Percentiles rank a stretch among this genome's conserved stretches.
These are phyloP conservation scores for Eimeria brunetti DNA, from an alignment of 169 alveolate species.

Conservation along the genomic window DNA sequence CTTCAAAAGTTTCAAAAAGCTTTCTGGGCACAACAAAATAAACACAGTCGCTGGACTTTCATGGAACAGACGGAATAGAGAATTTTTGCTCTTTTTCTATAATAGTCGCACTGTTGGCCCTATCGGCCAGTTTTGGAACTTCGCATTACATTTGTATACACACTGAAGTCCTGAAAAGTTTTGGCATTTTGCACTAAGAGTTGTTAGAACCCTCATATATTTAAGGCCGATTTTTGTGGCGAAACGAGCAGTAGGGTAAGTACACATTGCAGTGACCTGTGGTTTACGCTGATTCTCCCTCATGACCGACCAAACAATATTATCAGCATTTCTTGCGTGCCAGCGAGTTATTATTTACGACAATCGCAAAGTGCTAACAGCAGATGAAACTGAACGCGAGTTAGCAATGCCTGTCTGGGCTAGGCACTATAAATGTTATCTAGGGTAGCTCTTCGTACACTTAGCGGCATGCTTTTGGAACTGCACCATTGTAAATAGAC, in stretches of 20 bases:
- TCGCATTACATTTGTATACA: background rate
- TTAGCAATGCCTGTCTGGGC: background rate
- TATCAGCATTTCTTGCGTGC: background rate
- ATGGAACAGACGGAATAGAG: background rate
- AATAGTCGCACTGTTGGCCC: background rate
- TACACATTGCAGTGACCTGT: background rate
- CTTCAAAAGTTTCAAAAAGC: constrained; percentile 89
- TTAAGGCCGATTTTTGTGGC: background rate
- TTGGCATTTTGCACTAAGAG: background rate
- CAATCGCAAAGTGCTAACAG: background rate
- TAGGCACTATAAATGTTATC: background rate
- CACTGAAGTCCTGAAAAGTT: background rate
- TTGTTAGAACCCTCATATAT: background rate
- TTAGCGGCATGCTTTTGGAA: background rate
- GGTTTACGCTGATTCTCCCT: background rate
- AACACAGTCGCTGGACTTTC: background rate
- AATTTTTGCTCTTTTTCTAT: background rate
- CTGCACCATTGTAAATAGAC: background rate
- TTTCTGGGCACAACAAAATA: constrained; percentile 68
- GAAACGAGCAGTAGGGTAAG: background rate
- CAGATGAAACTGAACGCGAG: background rate
- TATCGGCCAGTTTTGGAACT: background rate
- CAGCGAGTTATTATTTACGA: background rate
- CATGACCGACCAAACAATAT: background rate
- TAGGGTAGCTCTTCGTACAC: background rate